phyloP scores from a whole-genome alignment of 225 moss, liverwort and hornwort species.

The Anthoceros angustus region DNA sequence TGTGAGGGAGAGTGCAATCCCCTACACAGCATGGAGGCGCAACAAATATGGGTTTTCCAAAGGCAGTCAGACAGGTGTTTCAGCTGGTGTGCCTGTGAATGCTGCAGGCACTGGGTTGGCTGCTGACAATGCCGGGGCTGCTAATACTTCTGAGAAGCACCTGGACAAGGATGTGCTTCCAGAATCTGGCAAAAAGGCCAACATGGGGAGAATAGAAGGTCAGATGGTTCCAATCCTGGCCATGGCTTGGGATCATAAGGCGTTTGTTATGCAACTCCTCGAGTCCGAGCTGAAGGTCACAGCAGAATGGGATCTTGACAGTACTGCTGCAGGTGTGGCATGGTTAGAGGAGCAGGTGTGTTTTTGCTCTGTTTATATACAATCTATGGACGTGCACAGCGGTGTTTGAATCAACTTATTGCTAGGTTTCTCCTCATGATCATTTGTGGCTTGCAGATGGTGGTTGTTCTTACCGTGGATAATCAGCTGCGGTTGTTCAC shows the following conservation, averaged over 20 bases:
- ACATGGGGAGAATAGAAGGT: constrained; percentile 32
- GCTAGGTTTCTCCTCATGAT: constrained; percentile 6
- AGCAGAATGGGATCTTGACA: constrained; percentile 83
- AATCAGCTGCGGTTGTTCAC: constrained; percentile 86
- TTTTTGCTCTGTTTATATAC: neutral
- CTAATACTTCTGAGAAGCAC: constrained; percentile 29
- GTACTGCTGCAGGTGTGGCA: constrained; percentile 79
- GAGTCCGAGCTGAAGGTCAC: constrained; percentile 67
- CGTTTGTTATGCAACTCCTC: constrained; percentile 64
- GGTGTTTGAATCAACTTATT: neutral
- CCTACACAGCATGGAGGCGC: constrained; percentile 98
- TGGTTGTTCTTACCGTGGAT: constrained; percentile 78
- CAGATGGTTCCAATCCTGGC: constrained; percentile 65
- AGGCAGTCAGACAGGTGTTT: constrained; percentile 6
- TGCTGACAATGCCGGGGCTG: constrained; percentile 17
- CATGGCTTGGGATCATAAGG: constrained; percentile 91
- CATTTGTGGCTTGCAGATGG: constrained; percentile 48
- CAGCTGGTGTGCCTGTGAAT: constrained; percentile 7
- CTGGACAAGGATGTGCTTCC: constrained; percentile 20
- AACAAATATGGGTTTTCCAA: constrained; percentile 30
- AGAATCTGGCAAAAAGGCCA: constrained; percentile 15
- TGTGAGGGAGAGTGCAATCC: constrained; percentile 83
- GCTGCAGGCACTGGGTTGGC: constrained; percentile 12
- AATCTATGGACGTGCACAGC: neutral
- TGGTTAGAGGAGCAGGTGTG: constrained; percentile 98